Conservation (phyloP, 2,329 filamentous ascomycete genomes). For the Sclerotinia nivalis region DNA sequence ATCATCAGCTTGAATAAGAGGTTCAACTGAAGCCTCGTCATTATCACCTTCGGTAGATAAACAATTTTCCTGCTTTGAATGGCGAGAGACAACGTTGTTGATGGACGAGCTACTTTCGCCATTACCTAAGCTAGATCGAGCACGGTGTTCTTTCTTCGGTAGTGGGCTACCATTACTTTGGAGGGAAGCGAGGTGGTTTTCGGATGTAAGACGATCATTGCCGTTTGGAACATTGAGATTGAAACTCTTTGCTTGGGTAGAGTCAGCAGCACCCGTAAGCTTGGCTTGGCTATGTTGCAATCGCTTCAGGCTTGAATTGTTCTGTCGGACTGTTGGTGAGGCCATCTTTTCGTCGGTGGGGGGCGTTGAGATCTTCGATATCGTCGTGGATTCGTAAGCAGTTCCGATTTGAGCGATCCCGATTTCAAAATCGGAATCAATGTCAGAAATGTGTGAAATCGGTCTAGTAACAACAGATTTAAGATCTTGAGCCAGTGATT, state of each 20-base stretch:
- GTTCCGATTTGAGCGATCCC: conserved; percentile 1
- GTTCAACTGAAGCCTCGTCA: neutral
- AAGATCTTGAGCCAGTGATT: neutral
- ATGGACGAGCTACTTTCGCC: neutral
- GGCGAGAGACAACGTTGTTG: neutral
- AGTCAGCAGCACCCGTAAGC: neutral
- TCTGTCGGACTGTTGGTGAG: neutral
- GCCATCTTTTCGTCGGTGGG: neutral
- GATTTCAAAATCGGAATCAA: neutral
- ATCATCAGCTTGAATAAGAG: neutral
- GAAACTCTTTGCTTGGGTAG: neutral
- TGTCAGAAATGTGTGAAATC: neutral
- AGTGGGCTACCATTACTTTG: conserved; percentile 8
- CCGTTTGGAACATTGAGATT: neutral
- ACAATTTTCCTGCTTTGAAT: neutral
- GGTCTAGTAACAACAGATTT: neutral
- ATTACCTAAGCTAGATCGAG: neutral
- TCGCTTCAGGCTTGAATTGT: neutral
- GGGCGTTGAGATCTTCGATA: neutral
- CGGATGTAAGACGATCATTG: neutral
- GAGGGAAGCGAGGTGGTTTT: neutral
- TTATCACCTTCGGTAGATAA: neutral
- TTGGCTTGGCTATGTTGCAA: neutral
- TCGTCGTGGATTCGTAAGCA: neutral
- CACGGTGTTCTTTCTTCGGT: neutral